Percentiles rank a stretch among this genome's conserved stretches.
These are phyloP conservation scores for Saksenaea oblongispora DNA, from an alignment of 371 early-diverging fungal genomes.

Conservation along the genomic window DNA sequence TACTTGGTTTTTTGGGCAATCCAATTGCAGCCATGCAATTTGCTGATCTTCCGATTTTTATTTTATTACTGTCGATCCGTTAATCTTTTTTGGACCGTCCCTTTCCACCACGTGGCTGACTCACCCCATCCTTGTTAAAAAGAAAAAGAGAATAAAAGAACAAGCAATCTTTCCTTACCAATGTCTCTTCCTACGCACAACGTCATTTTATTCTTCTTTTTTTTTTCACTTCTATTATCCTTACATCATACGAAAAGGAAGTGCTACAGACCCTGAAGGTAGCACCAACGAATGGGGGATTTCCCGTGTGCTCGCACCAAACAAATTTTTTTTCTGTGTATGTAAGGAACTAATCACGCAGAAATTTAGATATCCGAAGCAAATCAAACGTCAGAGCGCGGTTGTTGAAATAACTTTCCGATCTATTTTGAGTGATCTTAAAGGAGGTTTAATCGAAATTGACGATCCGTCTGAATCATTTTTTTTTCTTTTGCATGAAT, in stretches of 20 bases:
- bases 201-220: too few species aligned
- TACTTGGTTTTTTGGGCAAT: background rate
- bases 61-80: background rate
- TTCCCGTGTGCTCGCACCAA: background rate
- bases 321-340: background rate
- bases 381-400: background rate
- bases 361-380: background rate
- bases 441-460: too few species aligned
- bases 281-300: background rate
- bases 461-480: too few species aligned
- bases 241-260: background rate
- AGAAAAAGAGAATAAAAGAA: background rate
- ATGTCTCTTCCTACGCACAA: too few species aligned
- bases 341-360: background rate
- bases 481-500: too few species aligned
- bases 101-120: background rate
- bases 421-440: background rate
- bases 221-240: background rate
- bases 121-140: background rate
- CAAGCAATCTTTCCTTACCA: background rate
- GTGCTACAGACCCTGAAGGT: slow-evolving; percentile 1
- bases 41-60: background rate
- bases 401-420: too few species aligned
- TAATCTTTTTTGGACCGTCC: background rate
- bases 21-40: background rate